Evolutionary conservation across 2,329 filamentous ascomycete species (phyloP).

Genomic region (Phaeophleospora eucalypticola): DNA sequence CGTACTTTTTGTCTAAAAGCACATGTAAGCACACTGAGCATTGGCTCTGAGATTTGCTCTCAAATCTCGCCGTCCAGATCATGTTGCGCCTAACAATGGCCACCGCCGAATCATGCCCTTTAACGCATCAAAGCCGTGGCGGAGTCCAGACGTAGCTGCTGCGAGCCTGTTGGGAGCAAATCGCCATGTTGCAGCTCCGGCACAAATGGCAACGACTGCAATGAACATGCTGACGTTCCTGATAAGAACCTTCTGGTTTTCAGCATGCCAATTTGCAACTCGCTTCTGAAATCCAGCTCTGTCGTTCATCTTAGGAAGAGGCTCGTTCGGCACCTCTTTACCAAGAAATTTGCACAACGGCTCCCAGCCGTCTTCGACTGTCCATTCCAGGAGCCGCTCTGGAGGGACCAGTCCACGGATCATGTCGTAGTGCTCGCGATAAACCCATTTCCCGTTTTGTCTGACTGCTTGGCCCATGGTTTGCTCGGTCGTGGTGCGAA

Average conservation of each 20-base stretch:
- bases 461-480: conserved; percentile 1
- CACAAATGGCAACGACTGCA: neutral
- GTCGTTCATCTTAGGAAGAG: conserved; percentile 7
- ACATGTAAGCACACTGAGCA: too few species aligned
- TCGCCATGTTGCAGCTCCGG: too few species aligned
- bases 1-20: too few species aligned
- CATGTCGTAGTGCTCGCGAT: conserved; percentile 5
- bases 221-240: conserved; percentile 1
- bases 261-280: neutral
- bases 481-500: neutral
- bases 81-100: too few species aligned
- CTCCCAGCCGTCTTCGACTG: conserved; percentile 11
- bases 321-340: conserved; percentile 6
- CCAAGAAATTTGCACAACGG: conserved; percentile 13
- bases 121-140: too few species aligned
- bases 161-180: too few species aligned
- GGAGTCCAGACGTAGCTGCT: too few species aligned
- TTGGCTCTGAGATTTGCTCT: too few species aligned
- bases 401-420: conserved; percentile 1
- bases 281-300: neutral
- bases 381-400: conserved; percentile 7
- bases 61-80: too few species aligned
- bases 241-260: neutral
- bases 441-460: conserved; percentile 8
- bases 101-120: too few species aligned